Conservation (phyloP, 306 rosid genomes). For the Prunus kanzakura region DNA sequence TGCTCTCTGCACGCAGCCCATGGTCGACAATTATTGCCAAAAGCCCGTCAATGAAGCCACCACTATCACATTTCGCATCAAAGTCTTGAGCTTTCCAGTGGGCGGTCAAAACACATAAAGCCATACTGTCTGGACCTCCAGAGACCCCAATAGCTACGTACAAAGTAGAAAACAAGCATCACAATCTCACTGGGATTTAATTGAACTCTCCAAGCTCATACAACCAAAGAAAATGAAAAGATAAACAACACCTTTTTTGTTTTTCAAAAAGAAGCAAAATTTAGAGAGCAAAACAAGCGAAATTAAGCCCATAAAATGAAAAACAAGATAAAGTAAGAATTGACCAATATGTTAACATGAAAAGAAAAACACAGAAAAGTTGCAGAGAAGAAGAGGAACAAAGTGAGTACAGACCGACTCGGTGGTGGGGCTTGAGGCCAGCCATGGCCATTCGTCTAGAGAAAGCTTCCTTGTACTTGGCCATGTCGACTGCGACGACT, state of each 20-base stretch:
- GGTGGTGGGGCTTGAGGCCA: conserved; percentile 84
- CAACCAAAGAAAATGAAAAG: too few species aligned
- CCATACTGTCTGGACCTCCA: conserved; percentile 99
- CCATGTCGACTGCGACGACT: conserved; percentile 27
- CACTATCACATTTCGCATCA: conserved; percentile 33
- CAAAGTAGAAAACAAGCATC: neutral
- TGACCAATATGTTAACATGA: too few species aligned
- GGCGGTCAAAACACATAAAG: conserved; percentile 62
- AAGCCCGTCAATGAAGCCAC: conserved; percentile 61
- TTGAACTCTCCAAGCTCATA: neutral
- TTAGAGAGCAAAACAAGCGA: neutral
- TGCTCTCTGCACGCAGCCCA: conserved; percentile 89
- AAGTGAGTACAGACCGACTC: conserved; percentile 45
- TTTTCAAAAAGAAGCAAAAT: neutral
- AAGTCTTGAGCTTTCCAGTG: conserved; percentile 65
- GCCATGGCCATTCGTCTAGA: conserved; percentile 84
- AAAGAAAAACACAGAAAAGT: neutral
- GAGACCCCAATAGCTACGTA: conserved; percentile 83
- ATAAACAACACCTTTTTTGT: neutral
- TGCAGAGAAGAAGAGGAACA: neutral
- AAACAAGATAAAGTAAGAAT: neutral
- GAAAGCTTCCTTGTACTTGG: conserved; percentile 61
- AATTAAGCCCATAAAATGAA: neutral
- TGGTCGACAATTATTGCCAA: conserved; percentile 83
- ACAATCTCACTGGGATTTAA: neutral